A percentile compares a stretch with the other conserved stretches of the same genome.
Evolutionary conservation across 225 moss, liverwort and hornwort species (phyloP).

Genomic region (Pleurozium schreberi): DNA sequence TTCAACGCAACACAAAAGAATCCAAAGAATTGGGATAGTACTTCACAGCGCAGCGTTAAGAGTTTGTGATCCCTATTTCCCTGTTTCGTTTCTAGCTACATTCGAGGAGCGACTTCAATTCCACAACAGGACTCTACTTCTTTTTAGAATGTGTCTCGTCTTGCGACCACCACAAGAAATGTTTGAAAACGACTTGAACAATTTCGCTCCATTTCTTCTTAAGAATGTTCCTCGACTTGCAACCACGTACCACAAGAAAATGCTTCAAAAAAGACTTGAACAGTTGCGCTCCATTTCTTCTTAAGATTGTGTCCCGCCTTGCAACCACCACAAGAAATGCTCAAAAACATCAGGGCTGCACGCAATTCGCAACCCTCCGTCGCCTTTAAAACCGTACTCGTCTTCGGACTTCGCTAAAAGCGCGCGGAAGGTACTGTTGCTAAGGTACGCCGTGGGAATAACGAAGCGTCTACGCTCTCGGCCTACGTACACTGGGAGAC

Average conservation of each 20-base stretch:
- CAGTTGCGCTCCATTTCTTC: not conserved
- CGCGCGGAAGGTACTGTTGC: constrained; percentile 31
- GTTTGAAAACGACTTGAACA: not conserved
- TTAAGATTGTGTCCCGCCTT: not conserved
- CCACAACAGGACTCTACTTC: not conserved
- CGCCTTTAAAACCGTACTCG: constrained; percentile 49
- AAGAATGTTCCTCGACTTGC: not conserved
- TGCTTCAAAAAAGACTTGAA: constrained; percentile 40
- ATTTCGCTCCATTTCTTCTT: not conserved
- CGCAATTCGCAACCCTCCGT: constrained; percentile 60
- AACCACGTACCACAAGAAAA: constrained; percentile 36
- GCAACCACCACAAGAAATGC: constrained; percentile 49
- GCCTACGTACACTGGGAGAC: constrained; percentile 58
- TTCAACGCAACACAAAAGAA: not conserved
- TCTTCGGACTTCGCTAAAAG: constrained; percentile 65
- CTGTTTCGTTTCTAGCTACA: not conserved
- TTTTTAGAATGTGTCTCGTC: not conserved
- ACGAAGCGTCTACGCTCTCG: constrained; percentile 46
- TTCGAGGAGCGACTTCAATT: not conserved
- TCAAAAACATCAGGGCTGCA: constrained; percentile 61
- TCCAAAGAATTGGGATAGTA: not conserved
- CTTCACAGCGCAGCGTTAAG: not conserved
- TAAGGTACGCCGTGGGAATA: constrained; percentile 44
- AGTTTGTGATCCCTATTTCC: not conserved
- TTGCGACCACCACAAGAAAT: constrained; percentile 31